phyloP scores from a whole-genome alignment of 345 rosid species.

The Populus euphratica region DNA sequence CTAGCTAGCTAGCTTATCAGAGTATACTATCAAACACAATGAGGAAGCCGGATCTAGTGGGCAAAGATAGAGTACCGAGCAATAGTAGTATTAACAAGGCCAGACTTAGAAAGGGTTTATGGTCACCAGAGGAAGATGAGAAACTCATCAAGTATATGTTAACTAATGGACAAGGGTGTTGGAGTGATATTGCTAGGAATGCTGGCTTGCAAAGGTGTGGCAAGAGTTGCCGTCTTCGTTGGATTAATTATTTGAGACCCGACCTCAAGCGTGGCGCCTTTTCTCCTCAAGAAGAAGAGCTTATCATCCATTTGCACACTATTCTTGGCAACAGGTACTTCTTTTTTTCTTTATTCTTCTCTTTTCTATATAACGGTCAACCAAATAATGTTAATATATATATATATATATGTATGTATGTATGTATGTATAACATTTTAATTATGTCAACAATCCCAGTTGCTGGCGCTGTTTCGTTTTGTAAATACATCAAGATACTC shows the following conservation, averaged over 20 bases:
- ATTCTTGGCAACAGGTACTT: slow-evolving; percentile 73
- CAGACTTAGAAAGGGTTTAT: slow-evolving; percentile 67
- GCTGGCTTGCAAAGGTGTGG: slow-evolving; percentile 79
- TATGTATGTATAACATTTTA: not conserved
- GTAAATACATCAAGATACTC: not conserved
- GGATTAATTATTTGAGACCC: slow-evolving; percentile 79
- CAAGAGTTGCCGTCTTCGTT: slow-evolving; percentile 81
- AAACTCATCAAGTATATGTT: slow-evolving; percentile 69
- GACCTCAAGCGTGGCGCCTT: slow-evolving; percentile 81
- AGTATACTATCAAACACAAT: not conserved
- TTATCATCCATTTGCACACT: slow-evolving; percentile 68
- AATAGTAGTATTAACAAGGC: slow-evolving; percentile 22
- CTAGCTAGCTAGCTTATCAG: not conserved
- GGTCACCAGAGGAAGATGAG: slow-evolving; percentile 90
- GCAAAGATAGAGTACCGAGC: slow-evolving; percentile 22
- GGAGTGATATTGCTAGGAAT: slow-evolving; percentile 78
- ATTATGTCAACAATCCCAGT: not conserved
- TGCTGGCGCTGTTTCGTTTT: not conserved
- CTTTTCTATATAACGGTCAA: not conserved
- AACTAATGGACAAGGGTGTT: slow-evolving; percentile 76
- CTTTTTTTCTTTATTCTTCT: too few species aligned
- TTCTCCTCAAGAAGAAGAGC: slow-evolving; percentile 70
- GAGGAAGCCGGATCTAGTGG: slow-evolving; percentile 23
- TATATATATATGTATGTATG: too few species aligned
- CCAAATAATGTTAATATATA: not conserved